A percentile compares a stretch with the other conserved stretches of the same genome.
Conservation (phyloP, 176 grass and related monocot genomes). For the Avena insularis region DNA sequence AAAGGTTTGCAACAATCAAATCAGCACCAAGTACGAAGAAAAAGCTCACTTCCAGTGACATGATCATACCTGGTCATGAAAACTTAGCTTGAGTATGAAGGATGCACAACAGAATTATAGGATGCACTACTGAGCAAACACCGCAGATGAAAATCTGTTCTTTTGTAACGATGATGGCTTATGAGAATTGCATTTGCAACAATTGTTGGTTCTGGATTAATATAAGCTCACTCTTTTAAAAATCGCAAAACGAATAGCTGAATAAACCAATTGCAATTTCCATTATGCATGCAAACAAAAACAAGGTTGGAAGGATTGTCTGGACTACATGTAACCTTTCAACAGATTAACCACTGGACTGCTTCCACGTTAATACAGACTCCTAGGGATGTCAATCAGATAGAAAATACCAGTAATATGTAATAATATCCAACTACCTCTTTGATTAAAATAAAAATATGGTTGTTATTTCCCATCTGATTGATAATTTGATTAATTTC, state of each 20-base stretch:
- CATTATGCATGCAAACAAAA: neutral
- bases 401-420: neutral
- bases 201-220: neutral
- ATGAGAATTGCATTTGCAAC: slow-evolving; percentile 1
- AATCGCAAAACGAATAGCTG: neutral
- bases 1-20: too few relatives aligned
- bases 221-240: neutral
- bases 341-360: neutral
- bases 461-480: slow-evolving; percentile 8
- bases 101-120: too few relatives aligned
- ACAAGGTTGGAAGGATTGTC: slow-evolving; percentile 1
- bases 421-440: neutral
- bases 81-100: too few relatives aligned
- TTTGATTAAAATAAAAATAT: slow-evolving; percentile 1
- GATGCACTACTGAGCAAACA: too few relatives aligned
- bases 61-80: too few relatives aligned
- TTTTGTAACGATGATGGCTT: neutral
- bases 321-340: neutral
- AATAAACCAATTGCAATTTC: neutral
- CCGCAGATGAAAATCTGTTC: neutral
- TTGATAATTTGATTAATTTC: neutral
- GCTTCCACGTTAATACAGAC: neutral
- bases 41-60: too few relatives aligned
- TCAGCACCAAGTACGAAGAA: too few relatives aligned
- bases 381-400: neutral